A percentile compares a stretch with the other conserved stretches of the same genome.
Evolutionary conservation across 2,329 filamentous ascomycete genomes (phyloP).

Genomic region (Fonsecaea pedrosoi): DNA sequence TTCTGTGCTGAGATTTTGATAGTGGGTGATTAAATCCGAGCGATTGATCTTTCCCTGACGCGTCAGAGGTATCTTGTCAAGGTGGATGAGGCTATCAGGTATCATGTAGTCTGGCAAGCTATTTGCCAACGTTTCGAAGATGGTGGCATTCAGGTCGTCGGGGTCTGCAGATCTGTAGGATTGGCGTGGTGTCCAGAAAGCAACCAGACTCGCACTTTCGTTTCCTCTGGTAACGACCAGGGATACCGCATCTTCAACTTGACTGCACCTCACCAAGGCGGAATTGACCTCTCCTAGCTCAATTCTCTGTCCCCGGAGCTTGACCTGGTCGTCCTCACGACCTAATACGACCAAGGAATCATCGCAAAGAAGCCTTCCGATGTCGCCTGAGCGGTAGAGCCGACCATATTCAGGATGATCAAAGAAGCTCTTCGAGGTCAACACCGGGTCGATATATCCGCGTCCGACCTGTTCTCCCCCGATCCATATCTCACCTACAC

Average conservation of each 20-base stretch:
- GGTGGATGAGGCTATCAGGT: constrained; percentile 73
- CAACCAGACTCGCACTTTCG: constrained; percentile 63
- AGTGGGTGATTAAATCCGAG: constrained; percentile 56
- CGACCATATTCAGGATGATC: constrained; percentile 71
- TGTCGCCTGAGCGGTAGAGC: constrained; percentile 82
- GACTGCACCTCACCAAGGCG: constrained; percentile 59
- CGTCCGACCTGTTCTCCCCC: constrained; percentile 79
- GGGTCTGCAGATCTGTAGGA: constrained; percentile 15
- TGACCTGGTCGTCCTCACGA: constrained; percentile 79
- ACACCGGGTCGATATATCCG: constrained; percentile 71
- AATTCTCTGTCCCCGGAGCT: constrained; percentile 79
- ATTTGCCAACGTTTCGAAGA: constrained; percentile 64
- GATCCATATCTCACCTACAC: constrained; percentile 83
- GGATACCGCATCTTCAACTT: constrained; percentile 68
- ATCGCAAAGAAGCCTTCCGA: constrained; percentile 78
- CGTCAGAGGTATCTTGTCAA: constrained; percentile 73
- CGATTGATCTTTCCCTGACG: constrained; percentile 77
- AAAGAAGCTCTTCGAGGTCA: constrained; percentile 72
- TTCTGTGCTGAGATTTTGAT: constrained; percentile 54
- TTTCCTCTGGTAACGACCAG: constrained; percentile 59
- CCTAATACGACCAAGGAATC: constrained; percentile 76
- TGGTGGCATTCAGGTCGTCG: constrained; percentile 33
- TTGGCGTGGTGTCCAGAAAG: constrained; percentile 66
- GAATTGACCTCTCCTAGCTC: constrained; percentile 78
- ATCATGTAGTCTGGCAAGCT: constrained; percentile 78